Evolutionary conservation across 257 asterid genomes (phyloP).

Genomic region (Voacanga thouarsii): DNA sequence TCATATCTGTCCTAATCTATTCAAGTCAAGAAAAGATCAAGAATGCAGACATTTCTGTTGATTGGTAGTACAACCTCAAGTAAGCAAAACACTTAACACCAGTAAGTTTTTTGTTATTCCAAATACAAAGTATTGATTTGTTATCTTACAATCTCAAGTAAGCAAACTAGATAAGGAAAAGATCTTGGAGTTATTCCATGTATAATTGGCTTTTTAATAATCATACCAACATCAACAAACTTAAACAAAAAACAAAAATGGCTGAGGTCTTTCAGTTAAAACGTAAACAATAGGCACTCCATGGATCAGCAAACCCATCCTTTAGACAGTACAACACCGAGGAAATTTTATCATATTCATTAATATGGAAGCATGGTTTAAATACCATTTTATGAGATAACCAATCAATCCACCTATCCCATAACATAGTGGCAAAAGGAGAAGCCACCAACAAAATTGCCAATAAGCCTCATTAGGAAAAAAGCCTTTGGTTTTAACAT

Average conservation of each 20-base stretch:
- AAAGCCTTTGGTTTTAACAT: neutral
- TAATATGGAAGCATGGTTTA: neutral
- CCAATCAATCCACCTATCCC: neutral
- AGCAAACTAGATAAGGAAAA: neutral
- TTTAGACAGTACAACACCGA: neutral
- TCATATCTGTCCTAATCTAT: neutral
- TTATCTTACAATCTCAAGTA: neutral
- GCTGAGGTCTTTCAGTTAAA: neutral
- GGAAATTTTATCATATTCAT: neutral
- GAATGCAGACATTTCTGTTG: neutral
- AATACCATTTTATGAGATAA: neutral
- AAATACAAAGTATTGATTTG: neutral
- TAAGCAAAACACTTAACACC: neutral
- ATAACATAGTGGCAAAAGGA: neutral
- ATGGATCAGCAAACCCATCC: neutral
- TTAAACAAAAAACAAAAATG: neutral
- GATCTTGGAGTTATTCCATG: neutral
- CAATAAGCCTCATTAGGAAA: neutral
- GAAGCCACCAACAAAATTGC: neutral
- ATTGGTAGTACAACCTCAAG: neutral
- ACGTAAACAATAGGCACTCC: neutral
- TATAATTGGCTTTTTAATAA: neutral
- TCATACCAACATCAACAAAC: neutral
- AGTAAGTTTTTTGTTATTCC: neutral
- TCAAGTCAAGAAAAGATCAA: neutral